Evolutionary conservation across 306 rosid genomes (phyloP).

Genomic region (Rosa rugosa): DNA sequence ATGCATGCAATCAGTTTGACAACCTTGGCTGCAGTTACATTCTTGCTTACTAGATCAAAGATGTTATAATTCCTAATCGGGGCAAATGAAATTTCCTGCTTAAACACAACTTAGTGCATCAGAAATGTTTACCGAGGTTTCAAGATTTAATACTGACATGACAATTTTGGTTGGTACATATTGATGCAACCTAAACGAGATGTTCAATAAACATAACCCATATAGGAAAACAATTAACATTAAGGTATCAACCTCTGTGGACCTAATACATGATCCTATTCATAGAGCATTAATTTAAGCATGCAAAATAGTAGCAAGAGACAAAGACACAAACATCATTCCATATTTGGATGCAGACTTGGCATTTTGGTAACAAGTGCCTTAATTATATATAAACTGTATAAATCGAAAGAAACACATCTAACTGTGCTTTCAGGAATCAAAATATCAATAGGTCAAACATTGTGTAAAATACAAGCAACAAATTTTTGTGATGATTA

Average conservation of each 20-base stretch:
- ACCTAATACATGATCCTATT: neutral
- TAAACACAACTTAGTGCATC: neutral
- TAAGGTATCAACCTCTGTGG: neutral
- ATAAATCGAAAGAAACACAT: neutral
- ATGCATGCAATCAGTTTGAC: neutral
- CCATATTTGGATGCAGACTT: neutral
- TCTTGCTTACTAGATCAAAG: slow-evolving; percentile 1
- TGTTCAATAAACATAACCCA: neutral
- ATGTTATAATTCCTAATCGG: neutral
- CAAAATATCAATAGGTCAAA: neutral
- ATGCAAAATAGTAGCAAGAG: neutral
- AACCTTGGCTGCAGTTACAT: neutral
- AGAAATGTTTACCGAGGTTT: neutral
- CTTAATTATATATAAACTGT: neutral
- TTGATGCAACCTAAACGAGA: neutral
- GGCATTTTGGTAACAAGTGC: neutral
- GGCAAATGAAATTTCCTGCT: neutral
- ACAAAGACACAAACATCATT: neutral
- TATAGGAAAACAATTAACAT: neutral
- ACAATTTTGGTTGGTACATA: neutral
- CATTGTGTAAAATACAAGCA: neutral
- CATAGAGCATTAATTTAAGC: neutral
- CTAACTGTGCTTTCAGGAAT: neutral
- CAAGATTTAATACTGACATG: neutral
- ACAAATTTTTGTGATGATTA: neutral